Percentiles rank a stretch among this genome's conserved stretches.
phyloP scores from a whole-genome alignment of 768 basidiomycete genomes.

The Hygrophoropsis aurantiaca region DNA sequence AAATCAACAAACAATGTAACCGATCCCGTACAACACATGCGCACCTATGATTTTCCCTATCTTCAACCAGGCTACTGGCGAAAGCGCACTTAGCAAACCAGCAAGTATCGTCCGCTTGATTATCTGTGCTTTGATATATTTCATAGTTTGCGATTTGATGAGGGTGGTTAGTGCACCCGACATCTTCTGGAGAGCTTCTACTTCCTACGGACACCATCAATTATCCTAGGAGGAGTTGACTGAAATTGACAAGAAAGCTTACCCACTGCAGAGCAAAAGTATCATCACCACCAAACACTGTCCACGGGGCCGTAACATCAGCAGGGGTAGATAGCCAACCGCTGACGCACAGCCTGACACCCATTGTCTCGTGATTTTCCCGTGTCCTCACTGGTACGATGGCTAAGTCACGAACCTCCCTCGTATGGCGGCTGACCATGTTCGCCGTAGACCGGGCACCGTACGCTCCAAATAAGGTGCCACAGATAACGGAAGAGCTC shows the following conservation, averaged over 20 bases:
- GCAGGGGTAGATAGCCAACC: constrained; percentile 48
- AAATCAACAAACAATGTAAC: background rate
- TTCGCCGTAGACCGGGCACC: constrained; percentile 48
- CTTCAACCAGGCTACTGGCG: constrained; percentile 49
- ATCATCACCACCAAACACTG: constrained; percentile 46
- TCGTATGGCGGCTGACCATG: constrained; percentile 51
- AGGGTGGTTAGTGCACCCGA: constrained; percentile 46
- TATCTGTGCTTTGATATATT: constrained; percentile 47
- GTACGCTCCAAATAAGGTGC: constrained; percentile 58
- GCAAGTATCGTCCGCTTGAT: constrained; percentile 53
- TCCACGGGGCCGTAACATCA: constrained; percentile 56
- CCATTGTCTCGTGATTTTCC: constrained; percentile 44
- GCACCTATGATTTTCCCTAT: constrained; percentile 55
- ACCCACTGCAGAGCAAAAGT: constrained; percentile 62
- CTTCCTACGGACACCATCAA: constrained; percentile 40
- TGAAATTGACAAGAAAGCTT: constrained; percentile 10
- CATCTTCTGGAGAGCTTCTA: constrained; percentile 49
- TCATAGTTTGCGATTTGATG: constrained; percentile 48
- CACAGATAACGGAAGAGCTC: constrained; percentile 54
- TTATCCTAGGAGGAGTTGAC: too few relatives aligned
- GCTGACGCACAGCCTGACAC: constrained; percentile 52
- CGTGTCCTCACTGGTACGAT: constrained; percentile 44
- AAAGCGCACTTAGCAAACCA: constrained; percentile 46
- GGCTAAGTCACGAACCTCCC: constrained; percentile 53
- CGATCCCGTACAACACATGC: constrained; percentile 2